Evolutionary conservation across 768 basidiomycete species (phyloP), one percentile per base, ranked within the genome.

Genomic region (Rhizopogon roseolus): DNA sequence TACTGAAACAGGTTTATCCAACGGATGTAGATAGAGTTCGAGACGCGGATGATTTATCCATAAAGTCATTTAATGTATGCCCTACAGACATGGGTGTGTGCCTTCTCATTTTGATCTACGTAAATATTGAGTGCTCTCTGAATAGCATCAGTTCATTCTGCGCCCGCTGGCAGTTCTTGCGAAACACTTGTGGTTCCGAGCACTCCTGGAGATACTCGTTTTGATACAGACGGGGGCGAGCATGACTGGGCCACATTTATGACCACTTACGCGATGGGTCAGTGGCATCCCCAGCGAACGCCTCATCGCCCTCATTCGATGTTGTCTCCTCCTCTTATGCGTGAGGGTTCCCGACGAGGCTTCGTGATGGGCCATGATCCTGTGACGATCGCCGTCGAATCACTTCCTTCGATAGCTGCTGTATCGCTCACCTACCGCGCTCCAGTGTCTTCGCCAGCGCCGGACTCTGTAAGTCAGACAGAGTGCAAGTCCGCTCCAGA

Each of bases 171-270:
- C 10, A 51, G 38, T 22, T 17, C 46, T 48, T 48, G 8, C 17
- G 46, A 48, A 16, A 45, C 40, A 28, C 48, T 50, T 0, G 29
- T 36, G 8, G n/a, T 32, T n/a, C 9, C 50, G 19, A 54, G 50
- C n/a, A 34, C 28, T 22, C 36, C 43, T 43, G 48, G 41, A 5
- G 36, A 28, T 29, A 37, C 19, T n/a, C 29, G 14, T 22, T n/a
- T 59, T 37, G 63, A 65, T 41, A 25, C 45, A 2, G 42, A 53
- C 17, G 62, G 64, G 41, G 64, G 64, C 17, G 73, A 75, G 44
- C 73, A 75, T 57, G 86, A 90, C 64, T 93, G 91, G 91, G 74
- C 78, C 16, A 80, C 81, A 0, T 93, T 93, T 66, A 82, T 89
- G 57, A 69, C 75, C n/a, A 84, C 88, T 0, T 93, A 93, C 66